Evolutionary conservation across 1,284 basidiomycete species (phyloP).

Genomic region (Pterulicium gracile): DNA sequence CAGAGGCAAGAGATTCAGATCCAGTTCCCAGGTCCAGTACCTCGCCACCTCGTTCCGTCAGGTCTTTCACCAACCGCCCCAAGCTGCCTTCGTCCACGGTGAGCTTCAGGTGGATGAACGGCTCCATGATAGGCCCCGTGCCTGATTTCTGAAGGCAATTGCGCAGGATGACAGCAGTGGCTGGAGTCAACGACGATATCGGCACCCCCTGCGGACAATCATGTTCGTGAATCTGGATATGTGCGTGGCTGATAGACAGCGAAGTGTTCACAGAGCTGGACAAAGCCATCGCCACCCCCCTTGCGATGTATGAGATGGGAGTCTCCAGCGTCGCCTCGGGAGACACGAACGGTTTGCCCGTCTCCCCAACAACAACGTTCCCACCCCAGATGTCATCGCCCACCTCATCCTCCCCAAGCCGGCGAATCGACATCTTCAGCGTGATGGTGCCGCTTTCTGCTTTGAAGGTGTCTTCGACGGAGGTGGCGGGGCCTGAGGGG

Average conservation of each 20-base stretch:
- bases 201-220: conserved; percentile 29
- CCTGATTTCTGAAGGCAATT: conserved; percentile 46
- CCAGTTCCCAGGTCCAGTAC: conserved; percentile 51
- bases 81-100: conserved; percentile 53
- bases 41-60: conserved; percentile 68
- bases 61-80: conserved; percentile 66
- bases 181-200: conserved; percentile 49
- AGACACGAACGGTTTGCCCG: conserved; percentile 38
- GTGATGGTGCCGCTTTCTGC: conserved; percentile 46
- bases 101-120: conserved; percentile 57
- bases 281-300: conserved; percentile 57
- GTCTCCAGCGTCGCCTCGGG: conserved; percentile 37
- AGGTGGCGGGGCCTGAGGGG: conserved; percentile 31
- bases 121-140: conserved; percentile 64
- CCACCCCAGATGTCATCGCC: conserved; percentile 66
- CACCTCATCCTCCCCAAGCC: conserved; percentile 40
- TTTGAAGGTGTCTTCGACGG: conserved; percentile 35
- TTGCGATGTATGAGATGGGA: conserved; percentile 41
- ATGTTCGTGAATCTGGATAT: conserved; percentile 39
- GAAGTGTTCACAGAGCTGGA: conserved; percentile 70
- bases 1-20: conserved; percentile 16
- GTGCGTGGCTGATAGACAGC: conserved; percentile 52
- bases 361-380: conserved; percentile 50
- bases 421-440: conserved; percentile 41
- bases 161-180: conserved; percentile 51